Evolutionary conservation across 371 early-diverging fungal species (phyloP), one percentile per base, ranked within the genome.

Genomic region (Apophysomyces trapeziformis): DNA sequence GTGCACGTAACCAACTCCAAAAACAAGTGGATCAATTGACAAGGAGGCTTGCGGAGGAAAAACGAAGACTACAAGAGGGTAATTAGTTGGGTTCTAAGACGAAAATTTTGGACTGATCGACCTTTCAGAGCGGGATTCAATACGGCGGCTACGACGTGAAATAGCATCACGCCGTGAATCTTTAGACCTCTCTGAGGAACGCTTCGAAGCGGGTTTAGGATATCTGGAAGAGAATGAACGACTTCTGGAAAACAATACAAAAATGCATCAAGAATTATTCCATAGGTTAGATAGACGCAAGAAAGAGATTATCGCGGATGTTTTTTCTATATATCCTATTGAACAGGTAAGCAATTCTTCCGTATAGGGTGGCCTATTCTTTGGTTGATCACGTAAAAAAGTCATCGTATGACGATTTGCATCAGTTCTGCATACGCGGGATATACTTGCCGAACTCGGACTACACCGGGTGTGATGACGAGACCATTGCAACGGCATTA

Each of bases 401-500:
- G 21, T 72, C 81, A 78, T 83, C 83, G 36, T 80, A 80, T 68
- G 74, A 70, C 67, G 84, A 85, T 67, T 70, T 80, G 47, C 81
- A 78, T 63, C 75, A 82, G 70, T 78, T 83, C 65, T 72, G 69
- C 64, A 93, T 93, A 38, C 87, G 90, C 26, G 89, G 88, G 58
- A 71, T 90, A 13, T 77, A 82, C 50, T 69, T 93, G 14, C 92
- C 92, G 7, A 88, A 93, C 60, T 86, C 87, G 7, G 80, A 80
- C 2, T 85, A 79, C 50, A 71, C 75, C 54, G 90, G 82, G 35
- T 73, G 72, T 75, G 82, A 93, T 60, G 90, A 92, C 21, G 92
- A 93, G 9, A 38, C 63, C n/a, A 82, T 91, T 14, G 86, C 93
- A 0, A 89, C 91, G 2, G 93, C 92, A 0, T 67, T 95, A 0